These are phyloP conservation scores for Trametes cingulata DNA, from an alignment of 768 basidiomycete genomes.

Conservation along the genomic window DNA sequence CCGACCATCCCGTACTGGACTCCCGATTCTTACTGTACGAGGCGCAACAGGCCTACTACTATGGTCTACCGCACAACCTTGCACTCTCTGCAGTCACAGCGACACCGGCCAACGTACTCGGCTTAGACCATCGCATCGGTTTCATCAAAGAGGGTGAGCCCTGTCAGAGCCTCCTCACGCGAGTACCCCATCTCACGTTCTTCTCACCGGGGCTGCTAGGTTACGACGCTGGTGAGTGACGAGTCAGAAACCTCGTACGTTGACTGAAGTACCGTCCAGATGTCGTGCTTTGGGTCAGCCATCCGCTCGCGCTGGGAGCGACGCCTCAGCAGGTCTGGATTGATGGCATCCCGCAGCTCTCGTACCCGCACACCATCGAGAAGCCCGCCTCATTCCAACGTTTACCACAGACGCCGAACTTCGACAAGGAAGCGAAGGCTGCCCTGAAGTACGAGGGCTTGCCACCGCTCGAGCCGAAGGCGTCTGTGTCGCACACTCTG, in stretches of 20 bases:
- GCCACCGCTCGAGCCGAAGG: slow-evolving; percentile 55
- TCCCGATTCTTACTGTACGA: slow-evolving; percentile 55
- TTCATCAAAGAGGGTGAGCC: slow-evolving; percentile 54
- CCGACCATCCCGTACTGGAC: slow-evolving; percentile 54
- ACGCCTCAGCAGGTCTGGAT: slow-evolving; percentile 82
- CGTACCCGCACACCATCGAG: slow-evolving; percentile 42
- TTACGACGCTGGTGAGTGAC: slow-evolving; percentile 7
- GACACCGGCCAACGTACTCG: slow-evolving; percentile 66
- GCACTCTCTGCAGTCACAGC: slow-evolving; percentile 71
- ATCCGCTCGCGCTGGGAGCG: slow-evolving; percentile 76
- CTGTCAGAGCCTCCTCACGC: not conserved
- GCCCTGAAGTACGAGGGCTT: slow-evolving; percentile 63
- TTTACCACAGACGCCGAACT: slow-evolving; percentile 58
- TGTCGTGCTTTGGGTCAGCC: slow-evolving; percentile 74
- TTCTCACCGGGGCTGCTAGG: not conserved
- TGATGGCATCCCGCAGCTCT: slow-evolving; percentile 77
- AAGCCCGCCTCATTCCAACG: slow-evolving; percentile 61
- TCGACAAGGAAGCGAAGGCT: slow-evolving; percentile 54
- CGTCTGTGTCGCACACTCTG: slow-evolving; percentile 37
- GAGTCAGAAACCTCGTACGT: too few species aligned
- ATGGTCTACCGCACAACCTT: slow-evolving; percentile 60
- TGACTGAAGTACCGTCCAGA: slow-evolving; percentile 43
- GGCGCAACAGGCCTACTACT: slow-evolving; percentile 65
- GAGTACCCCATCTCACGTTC: too few species aligned
- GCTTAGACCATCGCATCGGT: slow-evolving; percentile 47